phyloP scores from a whole-genome alignment of 306 rosid genomes.

The Gastrolobium bilobum region DNA sequence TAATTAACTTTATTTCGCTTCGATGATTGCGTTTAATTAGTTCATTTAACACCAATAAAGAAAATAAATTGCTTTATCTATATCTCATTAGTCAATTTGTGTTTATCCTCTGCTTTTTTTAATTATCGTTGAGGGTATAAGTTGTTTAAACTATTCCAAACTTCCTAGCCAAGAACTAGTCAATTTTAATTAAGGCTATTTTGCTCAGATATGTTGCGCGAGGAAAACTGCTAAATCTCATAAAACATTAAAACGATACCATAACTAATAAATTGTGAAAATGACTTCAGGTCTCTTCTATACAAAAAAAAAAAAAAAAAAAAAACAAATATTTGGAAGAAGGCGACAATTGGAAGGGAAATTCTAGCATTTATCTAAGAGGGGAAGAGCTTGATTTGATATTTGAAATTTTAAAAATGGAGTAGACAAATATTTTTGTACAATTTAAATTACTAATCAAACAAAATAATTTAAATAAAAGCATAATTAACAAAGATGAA shows the following conservation, averaged over 20 bases:
- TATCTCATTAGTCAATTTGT: not conserved
- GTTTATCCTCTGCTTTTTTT: not conserved
- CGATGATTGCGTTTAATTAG: constrained; percentile 2
- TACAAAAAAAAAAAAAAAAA: not conserved
- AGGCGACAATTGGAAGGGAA: not conserved
- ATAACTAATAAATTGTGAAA: not conserved
- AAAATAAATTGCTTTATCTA: not conserved
- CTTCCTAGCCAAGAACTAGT: constrained; percentile 1
- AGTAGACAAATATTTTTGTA: not conserved
- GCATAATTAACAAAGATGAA: too few relatives aligned
- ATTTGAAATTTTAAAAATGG: not conserved
- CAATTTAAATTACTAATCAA: too few relatives aligned
- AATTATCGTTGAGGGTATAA: not conserved
- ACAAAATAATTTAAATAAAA: too few relatives aligned
- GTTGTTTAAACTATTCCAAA: constrained; percentile 11
- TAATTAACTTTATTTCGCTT: not conserved
- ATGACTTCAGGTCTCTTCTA: not conserved
- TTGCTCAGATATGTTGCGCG: not conserved
- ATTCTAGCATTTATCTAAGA: not conserved
- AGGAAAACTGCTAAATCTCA: not conserved
- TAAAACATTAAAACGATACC: not conserved
- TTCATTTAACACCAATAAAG: not conserved
- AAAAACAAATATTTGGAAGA: not conserved
- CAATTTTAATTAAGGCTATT: not conserved
- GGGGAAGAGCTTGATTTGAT: not conserved